Evolutionary conservation across 495 filamentous ascomycete genomes (phyloP), one percentile per base, ranked within the genome.

Genomic region (Polyplosphaeria fusca): DNA sequence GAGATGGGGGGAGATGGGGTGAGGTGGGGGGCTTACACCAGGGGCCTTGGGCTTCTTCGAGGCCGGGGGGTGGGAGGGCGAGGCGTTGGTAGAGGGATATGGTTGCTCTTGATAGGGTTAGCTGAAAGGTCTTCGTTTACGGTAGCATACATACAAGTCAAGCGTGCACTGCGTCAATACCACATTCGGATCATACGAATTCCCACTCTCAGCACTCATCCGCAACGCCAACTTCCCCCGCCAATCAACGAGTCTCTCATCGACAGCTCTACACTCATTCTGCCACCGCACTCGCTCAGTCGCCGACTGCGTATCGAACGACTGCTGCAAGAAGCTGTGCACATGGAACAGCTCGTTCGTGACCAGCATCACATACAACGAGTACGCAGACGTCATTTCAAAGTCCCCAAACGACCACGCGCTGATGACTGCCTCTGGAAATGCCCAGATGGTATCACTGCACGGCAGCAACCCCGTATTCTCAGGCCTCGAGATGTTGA

Each of bases 241-340:
- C 68, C 67, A 71, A 16, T 22, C 47, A n/a, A 61, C 63, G 19
- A 70, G 49, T 2, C 54, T n/a, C 32, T 70, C 64, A 26, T 70
- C 68, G 14, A 70, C 57, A 13, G 28, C 46, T 39, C 60, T 65
- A 27, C 65, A 65, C 43, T 69, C 67, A 11, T 19, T 62, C 43
- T 71, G 68, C 67, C 67, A 68, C n/a, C 58, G 44, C 4, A 55
- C 58, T 41, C 67, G 39, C 39, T 68, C 61, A 2, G 55, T 55
- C 4, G 60, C 59, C 23, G 52, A 60, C 23, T 60, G 47, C 1
- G 61, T 58, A 50, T 69, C 63, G 37, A 61, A 68, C 1, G 67
- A 55, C 27, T 67, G 52, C 38, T 67, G 67, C n/a, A 69, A 43
- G 44, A 71, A 69, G 19, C 60, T 25, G 49, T 71, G 68, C 13